Conservation (phyloP, 371 early-diverging fungal genomes). For the Cokeromyces recurvatus region DNA sequence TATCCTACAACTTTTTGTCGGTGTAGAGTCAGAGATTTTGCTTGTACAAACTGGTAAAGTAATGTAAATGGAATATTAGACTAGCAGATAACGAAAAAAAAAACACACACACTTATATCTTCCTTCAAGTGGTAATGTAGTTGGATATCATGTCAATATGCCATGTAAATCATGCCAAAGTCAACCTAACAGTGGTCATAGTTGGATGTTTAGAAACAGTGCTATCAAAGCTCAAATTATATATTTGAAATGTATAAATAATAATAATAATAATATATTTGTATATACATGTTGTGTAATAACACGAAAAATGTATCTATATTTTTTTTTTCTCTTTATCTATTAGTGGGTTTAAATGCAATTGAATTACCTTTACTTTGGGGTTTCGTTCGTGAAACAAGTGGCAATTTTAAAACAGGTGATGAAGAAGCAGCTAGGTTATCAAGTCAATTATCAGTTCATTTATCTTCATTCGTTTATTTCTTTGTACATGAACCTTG, state of each 20-base stretch:
- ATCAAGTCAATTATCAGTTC: constrained; percentile 33
- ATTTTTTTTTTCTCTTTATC: too few relatives aligned
- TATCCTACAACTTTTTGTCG: constrained; percentile 35
- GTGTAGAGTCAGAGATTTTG: constrained; percentile 37
- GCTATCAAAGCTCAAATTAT: constrained; percentile 21
- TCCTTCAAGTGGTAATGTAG: constrained; percentile 30
- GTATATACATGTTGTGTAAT: not conserved
- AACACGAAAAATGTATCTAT: too few relatives aligned
- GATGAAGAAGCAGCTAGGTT: constrained; percentile 26
- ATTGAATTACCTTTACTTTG: constrained; percentile 36
- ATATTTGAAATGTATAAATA: constrained; percentile 22
- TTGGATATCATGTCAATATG: constrained; percentile 42
- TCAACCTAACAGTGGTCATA: constrained; percentile 37
- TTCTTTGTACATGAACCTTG: constrained; percentile 24
- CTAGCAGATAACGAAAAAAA: too few relatives aligned
- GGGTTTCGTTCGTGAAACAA: constrained; percentile 27
- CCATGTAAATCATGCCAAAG: constrained; percentile 36
- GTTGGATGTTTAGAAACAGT: constrained; percentile 42
- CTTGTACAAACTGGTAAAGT: constrained; percentile 33
- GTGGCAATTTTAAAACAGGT: constrained; percentile 13
- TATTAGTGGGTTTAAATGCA: too few relatives aligned
- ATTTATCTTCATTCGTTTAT: constrained; percentile 16
- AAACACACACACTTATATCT: not conserved
- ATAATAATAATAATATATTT: not conserved
- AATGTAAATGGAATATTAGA: not conserved